Evolutionary conservation across 768 basidiomycete species (phyloP), one percentile per base, ranked within the genome.

Genomic region (Grammothele lineata): DNA sequence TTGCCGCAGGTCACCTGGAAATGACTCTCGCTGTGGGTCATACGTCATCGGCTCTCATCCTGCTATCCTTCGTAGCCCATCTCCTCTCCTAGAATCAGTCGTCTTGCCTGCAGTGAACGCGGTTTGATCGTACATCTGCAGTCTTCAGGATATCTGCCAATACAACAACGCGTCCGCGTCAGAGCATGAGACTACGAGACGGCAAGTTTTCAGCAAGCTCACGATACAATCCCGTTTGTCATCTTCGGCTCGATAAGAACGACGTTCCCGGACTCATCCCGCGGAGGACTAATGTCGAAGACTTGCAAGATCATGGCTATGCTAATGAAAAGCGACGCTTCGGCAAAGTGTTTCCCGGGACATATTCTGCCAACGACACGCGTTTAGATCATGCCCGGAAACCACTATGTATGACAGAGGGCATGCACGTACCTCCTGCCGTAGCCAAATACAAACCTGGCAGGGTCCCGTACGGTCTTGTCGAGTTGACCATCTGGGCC

Each of bases 401-500:
- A n/a, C n/a, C n/a, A 30, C 7, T 7, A 30, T 14, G 27, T 7
- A 30, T 14, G 27, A 14, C 8, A 14, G 27, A 7, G 27, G 27
- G 14, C 27, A 30, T 7, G 14, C 27, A 7, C 37, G 11, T 22
- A 49, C 54, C 54, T 40, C 19, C 54, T 23, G 1, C 62, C 65
- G 41, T 37, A 60, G 7, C 63, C 65, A 45, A 65, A 66, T 4
- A 47, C 46, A 22, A 57, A 37, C 8, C 21, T 15, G 12, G 17
- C 30, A 1, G 54, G 54, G 23, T 51, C 48, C 11, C 14, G 47
- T 36, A 45, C 40, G 25, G 79, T 65, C 22, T 83, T 75, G 59
- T 95, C 88, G 37, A 98, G 73, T 92, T 92, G 40, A 5, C 45
- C 45, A 9, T 47, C 37, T n/a, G 25, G 33, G 7, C 27, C 27